Evolutionary conservation across 1,284 basidiomycete genomes (phyloP).

Genomic region (Irpex lacteus): DNA sequence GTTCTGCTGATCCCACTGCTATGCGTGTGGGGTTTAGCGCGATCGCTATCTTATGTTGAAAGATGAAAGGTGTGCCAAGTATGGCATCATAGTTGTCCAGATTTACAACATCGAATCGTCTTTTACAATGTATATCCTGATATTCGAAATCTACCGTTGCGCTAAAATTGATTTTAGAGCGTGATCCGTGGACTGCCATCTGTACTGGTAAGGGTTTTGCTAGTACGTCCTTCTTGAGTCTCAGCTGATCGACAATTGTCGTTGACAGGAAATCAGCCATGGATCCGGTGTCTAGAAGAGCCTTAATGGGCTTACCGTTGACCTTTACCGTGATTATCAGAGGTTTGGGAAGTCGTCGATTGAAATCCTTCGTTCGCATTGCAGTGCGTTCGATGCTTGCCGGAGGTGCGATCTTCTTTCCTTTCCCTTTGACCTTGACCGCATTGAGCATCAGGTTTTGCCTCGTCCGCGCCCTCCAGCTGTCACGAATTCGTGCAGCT

Average conservation of each 20-base stretch:
- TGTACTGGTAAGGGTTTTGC: conserved; percentile 28
- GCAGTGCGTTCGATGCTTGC: background rate
- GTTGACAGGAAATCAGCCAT: conserved; percentile 39
- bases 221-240: conserved; percentile 17
- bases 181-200: conserved; percentile 30
- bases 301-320: conserved; percentile 29
- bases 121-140: conserved; percentile 25
- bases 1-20: conserved; percentile 14
- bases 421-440: background rate
- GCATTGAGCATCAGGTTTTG: background rate
- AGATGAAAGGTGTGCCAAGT: conserved; percentile 28
- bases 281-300: conserved; percentile 35
- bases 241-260: conserved; percentile 32
- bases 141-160: conserved; percentile 23
- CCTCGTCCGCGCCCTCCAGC: background rate
- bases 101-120: conserved; percentile 30
- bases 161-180: conserved; percentile 25
- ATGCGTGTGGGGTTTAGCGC: conserved; percentile 23
- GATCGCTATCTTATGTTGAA: conserved; percentile 21
- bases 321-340: conserved; percentile 31
- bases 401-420: background rate
- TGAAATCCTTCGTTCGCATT: conserved; percentile 1
- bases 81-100: conserved; percentile 27
- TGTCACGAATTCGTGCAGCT: background rate
- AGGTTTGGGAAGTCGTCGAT: conserved; percentile 30